These are phyloP conservation scores for Xylaria sp. DNA, from an alignment of 2,329 filamentous ascomycete species.

Conservation along the genomic window DNA sequence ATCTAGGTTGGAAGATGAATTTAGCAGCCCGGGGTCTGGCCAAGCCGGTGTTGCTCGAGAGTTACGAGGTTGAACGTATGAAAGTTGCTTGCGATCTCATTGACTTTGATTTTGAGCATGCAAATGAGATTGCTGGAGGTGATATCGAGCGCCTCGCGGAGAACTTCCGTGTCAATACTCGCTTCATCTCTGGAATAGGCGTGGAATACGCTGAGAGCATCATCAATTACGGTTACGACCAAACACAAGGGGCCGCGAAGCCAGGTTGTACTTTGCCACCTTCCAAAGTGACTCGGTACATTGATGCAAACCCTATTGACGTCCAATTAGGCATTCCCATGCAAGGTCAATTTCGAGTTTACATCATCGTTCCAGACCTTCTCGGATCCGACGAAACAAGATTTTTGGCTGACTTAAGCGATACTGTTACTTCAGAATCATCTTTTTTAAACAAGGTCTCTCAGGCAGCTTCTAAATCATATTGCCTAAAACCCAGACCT, in stretches of 20 bases:
- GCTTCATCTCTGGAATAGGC: slow-evolving; percentile 78
- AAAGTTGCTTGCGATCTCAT: slow-evolving; percentile 69
- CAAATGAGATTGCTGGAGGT: slow-evolving; percentile 68
- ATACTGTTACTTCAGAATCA: slow-evolving; percentile 58
- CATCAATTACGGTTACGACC: slow-evolving; percentile 58
- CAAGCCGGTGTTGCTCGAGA: slow-evolving; percentile 64
- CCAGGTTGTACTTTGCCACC: slow-evolving; percentile 70
- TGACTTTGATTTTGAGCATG: slow-evolving; percentile 67
- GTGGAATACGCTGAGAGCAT: slow-evolving; percentile 67
- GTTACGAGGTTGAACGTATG: slow-evolving; percentile 71
- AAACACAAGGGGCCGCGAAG: slow-evolving; percentile 58
- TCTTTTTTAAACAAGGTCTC: slow-evolving; percentile 70
- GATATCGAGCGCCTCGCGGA: slow-evolving; percentile 71
- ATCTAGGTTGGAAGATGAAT: slow-evolving; percentile 58
- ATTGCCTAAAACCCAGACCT: slow-evolving; percentile 66
- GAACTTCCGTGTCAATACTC: slow-evolving; percentile 76
- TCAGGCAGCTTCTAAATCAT: slow-evolving; percentile 68
- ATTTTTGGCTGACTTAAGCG: slow-evolving; percentile 70
- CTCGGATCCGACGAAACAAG: slow-evolving; percentile 54
- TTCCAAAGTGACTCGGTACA: slow-evolving; percentile 76
- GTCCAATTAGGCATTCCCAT: slow-evolving; percentile 82
- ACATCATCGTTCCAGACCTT: slow-evolving; percentile 75
- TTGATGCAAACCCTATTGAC: slow-evolving; percentile 82
- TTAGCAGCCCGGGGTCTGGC: slow-evolving; percentile 65
- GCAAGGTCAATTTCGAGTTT: slow-evolving; percentile 80